These are phyloP conservation scores for Pythium rhizo-oryzae DNA, from an alignment of 352 stramenopile species.

Conservation along the genomic window DNA sequence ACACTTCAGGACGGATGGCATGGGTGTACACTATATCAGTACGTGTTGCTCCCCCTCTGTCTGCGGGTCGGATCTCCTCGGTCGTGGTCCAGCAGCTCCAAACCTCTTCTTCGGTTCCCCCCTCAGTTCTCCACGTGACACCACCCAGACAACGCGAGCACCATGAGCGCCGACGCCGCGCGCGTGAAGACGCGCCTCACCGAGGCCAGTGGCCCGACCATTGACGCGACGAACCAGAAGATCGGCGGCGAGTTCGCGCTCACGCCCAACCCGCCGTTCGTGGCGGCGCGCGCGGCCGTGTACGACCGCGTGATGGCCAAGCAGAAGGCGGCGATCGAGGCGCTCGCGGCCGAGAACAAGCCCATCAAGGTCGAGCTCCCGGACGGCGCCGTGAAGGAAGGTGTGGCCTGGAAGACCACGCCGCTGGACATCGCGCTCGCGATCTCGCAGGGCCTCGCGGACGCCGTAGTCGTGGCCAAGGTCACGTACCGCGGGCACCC, in stretches of 20 bases:
- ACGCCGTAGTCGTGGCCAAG: conserved; percentile 93
- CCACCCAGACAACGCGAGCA: background rate
- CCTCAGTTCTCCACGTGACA: background rate
- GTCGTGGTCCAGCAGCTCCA: background rate
- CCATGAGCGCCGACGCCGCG: conserved; percentile 35
- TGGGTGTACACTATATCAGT: background rate
- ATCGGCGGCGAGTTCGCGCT: conserved; percentile 86
- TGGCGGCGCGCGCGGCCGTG: conserved; percentile 74
- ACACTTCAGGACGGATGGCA: background rate
- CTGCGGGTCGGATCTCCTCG: background rate
- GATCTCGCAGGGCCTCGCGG: conserved; percentile 96
- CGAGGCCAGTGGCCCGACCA: conserved; percentile 69
- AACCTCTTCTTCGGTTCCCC: background rate
- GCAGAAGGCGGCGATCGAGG: conserved; percentile 70
- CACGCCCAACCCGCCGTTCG: conserved; percentile 83
- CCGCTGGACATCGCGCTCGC: conserved; percentile 95
- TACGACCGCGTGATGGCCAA: conserved; percentile 86
- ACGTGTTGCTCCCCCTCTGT: no score
- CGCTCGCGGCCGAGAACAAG: conserved; percentile 81
- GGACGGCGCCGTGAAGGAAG: conserved; percentile 94
- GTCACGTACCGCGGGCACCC: conserved; percentile 83
- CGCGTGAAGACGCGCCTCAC: conserved; percentile 83
- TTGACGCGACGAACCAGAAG: conserved; percentile 59
- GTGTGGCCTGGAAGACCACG: conserved; percentile 93
- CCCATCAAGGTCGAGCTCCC: conserved; percentile 97